Base-by-base conservation (phyloP, 2,329 filamentous ascomycete genomes). In the Phyllosticta paracitricarpa region DNA sequence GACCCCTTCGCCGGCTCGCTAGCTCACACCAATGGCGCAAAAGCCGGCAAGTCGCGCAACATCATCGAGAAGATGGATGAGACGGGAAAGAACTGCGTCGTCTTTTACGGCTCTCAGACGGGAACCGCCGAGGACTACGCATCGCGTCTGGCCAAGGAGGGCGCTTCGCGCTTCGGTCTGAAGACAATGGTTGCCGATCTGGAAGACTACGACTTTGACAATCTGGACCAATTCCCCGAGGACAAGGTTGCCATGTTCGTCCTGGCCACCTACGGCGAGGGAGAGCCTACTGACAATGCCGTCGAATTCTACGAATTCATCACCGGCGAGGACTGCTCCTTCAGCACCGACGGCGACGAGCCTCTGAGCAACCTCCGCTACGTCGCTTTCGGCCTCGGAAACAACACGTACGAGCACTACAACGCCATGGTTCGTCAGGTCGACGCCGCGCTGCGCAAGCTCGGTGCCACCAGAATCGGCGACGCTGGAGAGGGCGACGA, bases 371-470 rank as follows among this genome's bases (percentile, higher is more conserved):
- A 90, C 70, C 83, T 99, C 72, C 93, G 92, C 75, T 99, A 92
- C 72, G 91, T 99, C 70, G 84, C 91, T 62, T 99, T 99, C 70
- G 94, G 94, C 70, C 85, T 99, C 51, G 94, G 94, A 67, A 99
- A 99, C 82, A 99, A 97, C 81, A 97, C 94, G 28, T 99, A 99
- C 74, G 94, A 99, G 74, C 94, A 99, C 81, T 99, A 97, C 82
- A 99, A 99, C 79, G 89, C 89, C 58, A 96, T 99, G 91, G 92
- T 99, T 63, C 91, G 93, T 74, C 89, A 93, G 65, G 87, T 97
- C 62, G 86, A 94, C 77, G 86, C 88, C 73, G 86, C 86, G 64
- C 79, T 99, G 63, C 81, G 85, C 70, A 93, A 89, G 70, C 81
- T 96, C 22, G 94, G 94, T 64, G 94, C 89, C 12, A 82, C 86